Conservation (phyloP, 2,329 filamentous ascomycete species). For the Magnaporthales sp. region DNA sequence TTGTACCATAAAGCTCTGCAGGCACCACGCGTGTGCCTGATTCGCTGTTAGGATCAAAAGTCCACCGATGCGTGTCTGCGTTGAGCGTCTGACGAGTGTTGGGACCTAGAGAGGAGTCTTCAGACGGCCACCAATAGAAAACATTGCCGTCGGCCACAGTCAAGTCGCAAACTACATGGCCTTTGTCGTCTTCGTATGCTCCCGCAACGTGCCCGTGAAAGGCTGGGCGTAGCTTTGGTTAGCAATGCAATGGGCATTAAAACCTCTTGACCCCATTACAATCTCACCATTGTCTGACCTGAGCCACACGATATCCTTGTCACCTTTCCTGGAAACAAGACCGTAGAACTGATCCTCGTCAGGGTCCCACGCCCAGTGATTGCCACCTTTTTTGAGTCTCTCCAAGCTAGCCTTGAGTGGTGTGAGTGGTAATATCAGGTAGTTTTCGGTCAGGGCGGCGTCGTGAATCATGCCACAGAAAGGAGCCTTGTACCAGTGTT, state of each 20-base stretch:
- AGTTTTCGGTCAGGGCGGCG: conserved; percentile 37
- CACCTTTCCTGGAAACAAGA: conserved; percentile 39
- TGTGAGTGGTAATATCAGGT: conserved; percentile 36
- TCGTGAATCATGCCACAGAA: conserved; percentile 46
- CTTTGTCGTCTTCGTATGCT: conserved; percentile 36
- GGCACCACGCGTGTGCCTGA: conserved; percentile 28
- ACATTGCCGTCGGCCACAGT: conserved; percentile 36
- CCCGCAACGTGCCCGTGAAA: conserved; percentile 39
- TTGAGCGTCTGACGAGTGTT: conserved; percentile 23
- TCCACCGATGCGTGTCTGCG: conserved; percentile 30
- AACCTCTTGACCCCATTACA: neutral
- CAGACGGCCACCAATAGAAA: conserved; percentile 33
- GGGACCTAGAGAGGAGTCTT: conserved; percentile 14
- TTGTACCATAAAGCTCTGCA: conserved; percentile 26
- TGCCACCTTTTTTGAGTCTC: conserved; percentile 33
- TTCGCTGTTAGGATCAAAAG: conserved; percentile 26
- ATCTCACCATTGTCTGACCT: conserved; percentile 37
- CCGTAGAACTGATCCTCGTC: conserved; percentile 47
- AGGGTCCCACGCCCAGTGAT: conserved; percentile 40
- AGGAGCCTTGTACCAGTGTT: conserved; percentile 38
- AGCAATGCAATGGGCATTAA: neutral
- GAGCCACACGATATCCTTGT: conserved; percentile 44
- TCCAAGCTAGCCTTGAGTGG: conserved; percentile 36
- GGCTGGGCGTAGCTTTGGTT: conserved; percentile 13
- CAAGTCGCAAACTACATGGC: conserved; percentile 34